Percentiles rank a stretch among this genome's conserved stretches.
Evolutionary conservation across 805 yeast genomes (phyloP).

Genomic region (Saccharomycopsis olivae): DNA sequence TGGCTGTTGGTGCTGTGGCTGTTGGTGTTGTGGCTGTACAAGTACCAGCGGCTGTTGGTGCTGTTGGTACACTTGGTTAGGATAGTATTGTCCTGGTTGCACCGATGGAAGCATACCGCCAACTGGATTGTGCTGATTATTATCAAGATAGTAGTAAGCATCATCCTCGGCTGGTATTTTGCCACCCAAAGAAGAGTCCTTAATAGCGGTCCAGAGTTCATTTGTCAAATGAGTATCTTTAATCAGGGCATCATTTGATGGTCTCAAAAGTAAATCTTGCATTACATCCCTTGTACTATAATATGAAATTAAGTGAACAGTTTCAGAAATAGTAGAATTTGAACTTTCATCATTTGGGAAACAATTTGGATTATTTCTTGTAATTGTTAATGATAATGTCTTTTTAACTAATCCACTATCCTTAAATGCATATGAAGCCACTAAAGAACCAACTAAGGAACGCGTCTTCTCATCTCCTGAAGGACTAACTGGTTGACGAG

Average conservation of each 20-base stretch:
- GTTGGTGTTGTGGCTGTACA: too few relatives aligned
- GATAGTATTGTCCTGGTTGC: too few relatives aligned
- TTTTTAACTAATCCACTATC: slow-evolving; percentile 73
- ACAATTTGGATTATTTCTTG: slow-evolving; percentile 9
- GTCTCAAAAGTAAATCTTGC: slow-evolving; percentile 43
- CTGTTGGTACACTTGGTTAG: too few relatives aligned
- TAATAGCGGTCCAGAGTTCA: slow-evolving; percentile 44
- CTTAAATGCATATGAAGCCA: slow-evolving; percentile 53
- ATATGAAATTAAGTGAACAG: slow-evolving; percentile 70
- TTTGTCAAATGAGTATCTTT: slow-evolving; percentile 37
- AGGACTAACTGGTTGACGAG: background rate
- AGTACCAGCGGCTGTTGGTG: too few relatives aligned
- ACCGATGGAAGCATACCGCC: too few relatives aligned
- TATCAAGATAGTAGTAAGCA: too few relatives aligned
- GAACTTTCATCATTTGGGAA: background rate
- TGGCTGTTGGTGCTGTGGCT: slow-evolving; percentile 5
- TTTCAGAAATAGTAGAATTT: slow-evolving; percentile 24
- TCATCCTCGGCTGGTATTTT: slow-evolving; percentile 38
- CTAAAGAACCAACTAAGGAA: slow-evolving; percentile 44
- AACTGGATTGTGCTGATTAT: too few relatives aligned
- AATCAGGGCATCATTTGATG: slow-evolving; percentile 42
- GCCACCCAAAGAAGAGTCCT: slow-evolving; percentile 50
- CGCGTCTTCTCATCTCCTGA: slow-evolving; percentile 23
- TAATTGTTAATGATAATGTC: slow-evolving; percentile 59
- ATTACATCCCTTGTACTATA: slow-evolving; percentile 68